Evolutionary conservation across 495 filamentous ascomycete species (phyloP).

Genomic region (Staphylotrichum tortipilum): DNA sequence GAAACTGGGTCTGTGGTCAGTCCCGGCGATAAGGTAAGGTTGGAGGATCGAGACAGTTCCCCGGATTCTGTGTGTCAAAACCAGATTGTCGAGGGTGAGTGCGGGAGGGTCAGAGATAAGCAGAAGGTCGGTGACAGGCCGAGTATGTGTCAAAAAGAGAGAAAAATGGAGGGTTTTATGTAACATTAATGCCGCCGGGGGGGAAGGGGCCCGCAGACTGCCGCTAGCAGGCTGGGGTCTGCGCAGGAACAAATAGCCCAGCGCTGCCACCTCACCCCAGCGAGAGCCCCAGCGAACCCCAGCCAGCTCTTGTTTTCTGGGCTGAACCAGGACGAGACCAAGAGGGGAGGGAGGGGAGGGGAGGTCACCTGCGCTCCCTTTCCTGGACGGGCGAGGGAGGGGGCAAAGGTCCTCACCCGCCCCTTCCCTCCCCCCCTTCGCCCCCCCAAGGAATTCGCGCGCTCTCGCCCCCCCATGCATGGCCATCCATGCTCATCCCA

Average conservation of each 20-base stretch:
- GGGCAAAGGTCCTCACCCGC: no score
- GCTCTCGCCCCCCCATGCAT: neutral
- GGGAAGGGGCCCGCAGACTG: constrained; percentile 27
- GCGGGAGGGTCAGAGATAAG: constrained; percentile 34
- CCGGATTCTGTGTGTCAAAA: constrained; percentile 29
- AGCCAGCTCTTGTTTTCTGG: constrained; percentile 13
- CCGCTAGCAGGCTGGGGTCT: constrained; percentile 16
- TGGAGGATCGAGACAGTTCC: constrained; percentile 25
- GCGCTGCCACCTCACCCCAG: constrained; percentile 16
- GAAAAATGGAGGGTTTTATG: constrained; percentile 46
- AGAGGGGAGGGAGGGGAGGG: no score
- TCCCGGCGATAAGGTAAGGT: constrained; percentile 28
- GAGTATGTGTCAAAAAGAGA: constrained; percentile 39
- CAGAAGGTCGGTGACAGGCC: constrained; percentile 36
- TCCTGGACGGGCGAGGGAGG: constrained; percentile 12
- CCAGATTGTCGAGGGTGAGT: constrained; percentile 30
- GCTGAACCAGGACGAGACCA: no score
- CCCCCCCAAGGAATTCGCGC: constrained; percentile 6
- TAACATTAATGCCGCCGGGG: constrained; percentile 41
- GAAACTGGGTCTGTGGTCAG: constrained; percentile 23
- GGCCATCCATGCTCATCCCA: no score
- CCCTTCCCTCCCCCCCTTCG: constrained; percentile 7
- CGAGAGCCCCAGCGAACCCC: no score
- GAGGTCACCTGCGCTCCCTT: constrained; percentile 20
- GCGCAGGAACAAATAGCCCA: constrained; percentile 20